A percentile compares a stretch with the other conserved stretches of the same genome.
Evolutionary conservation across 225 moss, liverwort and hornwort genomes (phyloP).

Genomic region (Neckera pumila): DNA sequence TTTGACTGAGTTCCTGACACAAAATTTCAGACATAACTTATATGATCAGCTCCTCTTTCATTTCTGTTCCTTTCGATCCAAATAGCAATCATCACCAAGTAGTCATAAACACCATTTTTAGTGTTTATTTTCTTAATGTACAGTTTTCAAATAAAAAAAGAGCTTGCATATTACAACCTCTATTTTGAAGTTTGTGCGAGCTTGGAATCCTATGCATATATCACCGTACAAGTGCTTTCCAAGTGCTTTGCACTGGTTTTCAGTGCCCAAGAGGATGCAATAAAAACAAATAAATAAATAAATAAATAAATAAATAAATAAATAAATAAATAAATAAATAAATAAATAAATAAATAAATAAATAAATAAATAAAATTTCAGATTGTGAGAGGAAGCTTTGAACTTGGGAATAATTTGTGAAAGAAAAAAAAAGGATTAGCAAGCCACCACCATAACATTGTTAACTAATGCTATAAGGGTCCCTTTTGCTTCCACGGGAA

Average conservation of each 20-base stretch:
- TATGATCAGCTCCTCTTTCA: neutral
- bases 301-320: too few species aligned
- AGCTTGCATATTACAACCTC: neutral
- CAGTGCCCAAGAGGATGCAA: neutral
- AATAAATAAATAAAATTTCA: too few species aligned
- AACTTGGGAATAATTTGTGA: too few species aligned
- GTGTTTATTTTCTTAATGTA: neutral
- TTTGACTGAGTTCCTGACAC: neutral
- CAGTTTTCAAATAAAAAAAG: neutral
- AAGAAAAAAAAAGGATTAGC: too few species aligned
- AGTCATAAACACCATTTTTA: neutral
- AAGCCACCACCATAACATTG: too few species aligned
- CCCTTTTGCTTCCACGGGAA: too few species aligned
- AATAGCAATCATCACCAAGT: neutral
- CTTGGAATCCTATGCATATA: neutral
- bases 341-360: too few species aligned
- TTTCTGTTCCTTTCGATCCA: neutral
- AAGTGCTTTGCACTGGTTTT: neutral
- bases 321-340: too few species aligned
- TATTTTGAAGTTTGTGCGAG: neutral
- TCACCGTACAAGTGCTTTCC: neutral
- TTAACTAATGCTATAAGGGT: too few species aligned
- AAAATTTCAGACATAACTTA: neutral
- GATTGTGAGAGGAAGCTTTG: too few species aligned
- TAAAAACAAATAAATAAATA: too few species aligned